Conservation (phyloP, 441 rosid species). For the Bruguiera hainesii region DNA sequence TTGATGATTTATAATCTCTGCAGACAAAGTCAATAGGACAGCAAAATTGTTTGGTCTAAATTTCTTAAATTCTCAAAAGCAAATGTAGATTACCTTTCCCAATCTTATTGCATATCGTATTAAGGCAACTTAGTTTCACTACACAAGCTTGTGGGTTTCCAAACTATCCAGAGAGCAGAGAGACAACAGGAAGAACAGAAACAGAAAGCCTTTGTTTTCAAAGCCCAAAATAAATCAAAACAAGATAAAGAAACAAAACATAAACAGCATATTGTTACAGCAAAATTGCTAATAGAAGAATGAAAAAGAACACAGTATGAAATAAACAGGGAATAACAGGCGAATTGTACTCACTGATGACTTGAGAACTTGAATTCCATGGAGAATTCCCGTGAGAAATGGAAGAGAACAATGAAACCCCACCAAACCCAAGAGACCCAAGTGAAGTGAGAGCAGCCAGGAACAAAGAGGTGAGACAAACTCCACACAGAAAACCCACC, state of each 20-base stretch:
- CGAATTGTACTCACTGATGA: slow-evolving; percentile 41
- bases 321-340: neutral
- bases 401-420: slow-evolving; percentile 47
- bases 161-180: neutral
- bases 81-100: neutral
- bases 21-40: too few relatives aligned
- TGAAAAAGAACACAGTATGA: neutral
- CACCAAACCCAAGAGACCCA: slow-evolving; percentile 50
- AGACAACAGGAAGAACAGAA: neutral
- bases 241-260: too few relatives aligned
- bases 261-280: too few relatives aligned
- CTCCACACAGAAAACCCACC: slow-evolving; percentile 80
- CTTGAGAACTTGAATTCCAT: slow-evolving; percentile 46
- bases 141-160: too few relatives aligned
- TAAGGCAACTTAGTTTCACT: neutral
- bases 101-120: neutral
- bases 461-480: slow-evolving; percentile 78
- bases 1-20: slow-evolving; percentile 7
- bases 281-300: neutral
- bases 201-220: neutral
- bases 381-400: slow-evolving; percentile 37
- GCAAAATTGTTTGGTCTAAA: neutral
- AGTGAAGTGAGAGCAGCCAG: slow-evolving; percentile 81
- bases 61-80: neutral
- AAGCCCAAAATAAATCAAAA: neutral